These are phyloP conservation scores for Ophiostoma novo-ulmi DNA, from an alignment of 2,329 filamentous ascomycete species.

Conservation along the genomic window DNA sequence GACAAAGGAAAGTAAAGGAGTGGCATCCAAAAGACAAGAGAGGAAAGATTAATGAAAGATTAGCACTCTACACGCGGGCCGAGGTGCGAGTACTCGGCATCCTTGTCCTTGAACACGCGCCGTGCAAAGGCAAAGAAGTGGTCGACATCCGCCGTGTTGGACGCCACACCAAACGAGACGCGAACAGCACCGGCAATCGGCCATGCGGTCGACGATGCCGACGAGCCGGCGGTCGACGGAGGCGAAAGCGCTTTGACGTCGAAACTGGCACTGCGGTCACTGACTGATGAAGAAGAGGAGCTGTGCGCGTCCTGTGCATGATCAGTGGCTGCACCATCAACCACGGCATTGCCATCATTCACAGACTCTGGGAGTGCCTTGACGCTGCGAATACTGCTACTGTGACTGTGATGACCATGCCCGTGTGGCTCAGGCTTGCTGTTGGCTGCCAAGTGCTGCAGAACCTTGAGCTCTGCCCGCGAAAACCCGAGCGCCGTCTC, in stretches of 20 bases:
- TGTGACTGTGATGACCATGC: constrained; percentile 1
- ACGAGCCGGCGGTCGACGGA: constrained; percentile 29
- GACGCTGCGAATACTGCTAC: constrained; percentile 9
- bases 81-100: constrained; percentile 21
- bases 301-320: neutral
- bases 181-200: constrained; percentile 35
- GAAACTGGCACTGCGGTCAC: constrained; percentile 7
- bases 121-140: constrained; percentile 35
- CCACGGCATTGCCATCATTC: neutral
- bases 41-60: neutral
- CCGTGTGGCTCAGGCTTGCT: constrained; percentile 6
- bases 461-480: constrained; percentile 18
- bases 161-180: constrained; percentile 39
- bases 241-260: neutral
- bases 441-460: constrained; percentile 24
- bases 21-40: neutral
- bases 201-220: neutral
- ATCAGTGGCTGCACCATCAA: neutral
- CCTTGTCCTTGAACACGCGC: constrained; percentile 34
- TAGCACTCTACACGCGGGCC: constrained; percentile 24
- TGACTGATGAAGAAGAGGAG: neutral
- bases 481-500: constrained; percentile 36
- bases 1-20: neutral
- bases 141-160: constrained; percentile 36
- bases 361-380: neutral